Conservation (phyloP, 345 rosid species). For the Eucalyptus tenuipes region DNA sequence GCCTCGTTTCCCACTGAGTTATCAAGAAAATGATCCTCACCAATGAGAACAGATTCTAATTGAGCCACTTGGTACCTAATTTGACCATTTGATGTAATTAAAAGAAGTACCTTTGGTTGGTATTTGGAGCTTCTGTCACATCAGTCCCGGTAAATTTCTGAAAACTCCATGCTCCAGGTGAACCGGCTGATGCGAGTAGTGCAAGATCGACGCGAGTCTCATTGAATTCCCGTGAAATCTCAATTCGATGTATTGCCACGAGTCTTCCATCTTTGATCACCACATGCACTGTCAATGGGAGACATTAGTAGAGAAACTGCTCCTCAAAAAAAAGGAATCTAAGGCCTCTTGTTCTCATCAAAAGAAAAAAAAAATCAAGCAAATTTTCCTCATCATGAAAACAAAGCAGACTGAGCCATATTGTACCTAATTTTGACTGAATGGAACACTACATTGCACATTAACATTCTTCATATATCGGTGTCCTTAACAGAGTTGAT, state of each 20-base stretch:
- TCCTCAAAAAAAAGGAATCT: neutral
- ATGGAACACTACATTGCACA: neutral
- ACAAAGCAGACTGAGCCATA: neutral
- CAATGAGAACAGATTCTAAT: neutral
- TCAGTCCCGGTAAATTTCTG: neutral
- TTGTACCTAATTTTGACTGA: neutral
- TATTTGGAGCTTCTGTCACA: neutral
- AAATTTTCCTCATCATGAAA: neutral
- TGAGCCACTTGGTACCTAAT: neutral
- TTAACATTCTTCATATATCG: neutral
- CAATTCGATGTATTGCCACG: neutral
- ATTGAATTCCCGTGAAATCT: neutral
- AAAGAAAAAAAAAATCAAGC: neutral
- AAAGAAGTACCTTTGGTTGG: neutral
- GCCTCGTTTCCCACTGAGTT: neutral
- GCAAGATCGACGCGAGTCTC: slow-evolving; percentile 1
- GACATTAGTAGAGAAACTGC: neutral
- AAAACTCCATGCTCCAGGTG: slow-evolving; percentile 1
- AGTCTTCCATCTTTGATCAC: slow-evolving; percentile 12
- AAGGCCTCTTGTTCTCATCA: neutral
- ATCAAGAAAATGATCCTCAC: neutral
- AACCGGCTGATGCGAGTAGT: neutral
- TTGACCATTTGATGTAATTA: neutral
- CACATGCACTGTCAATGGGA: slow-evolving; percentile 3
- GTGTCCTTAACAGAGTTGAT: neutral